Base-by-base conservation (phyloP, 2,329 filamentous ascomycete species). In the Zarea fungicola region DNA sequence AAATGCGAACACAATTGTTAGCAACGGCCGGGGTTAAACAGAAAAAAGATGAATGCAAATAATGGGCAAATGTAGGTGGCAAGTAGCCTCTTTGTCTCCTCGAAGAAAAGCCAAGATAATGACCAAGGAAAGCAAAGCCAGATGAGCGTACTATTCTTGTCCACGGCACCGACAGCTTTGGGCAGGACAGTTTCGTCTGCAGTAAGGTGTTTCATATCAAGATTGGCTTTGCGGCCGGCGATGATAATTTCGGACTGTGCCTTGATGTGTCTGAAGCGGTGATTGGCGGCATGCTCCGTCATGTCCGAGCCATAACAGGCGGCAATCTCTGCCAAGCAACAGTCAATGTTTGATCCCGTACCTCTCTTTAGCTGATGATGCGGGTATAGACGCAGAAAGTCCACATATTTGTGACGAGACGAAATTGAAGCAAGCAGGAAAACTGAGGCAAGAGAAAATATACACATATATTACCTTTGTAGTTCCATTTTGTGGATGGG, bases 381-480 rank as follows among this genome's bases (percentile, higher is more conserved):
- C 19, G n/a, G 18, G 23, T 39, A 41, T 21, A 26, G 13, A 36
- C 14, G 22, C 3, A 13, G 7, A 8, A 9, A 23, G 5, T 26
- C 16, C 11, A 36, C 19, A 32, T 13, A 10, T 11, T 22, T 11
- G 23, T 34, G 6, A 51, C 35, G 32, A 39, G 21, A 19, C 31
- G 31, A 54, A 26, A 42, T 16, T 37, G 50, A 52, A 49, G 25
- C 29, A 36, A 48, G 48, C 23, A 7, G 16, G n/a, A n/a, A n/a
- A n/a, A n/a, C n/a, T n/a, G n/a, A n/a, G n/a, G n/a, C n/a, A n/a
- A n/a, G n/a, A n/a, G n/a, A n/a, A n/a, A n/a, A n/a, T n/a, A n/a
- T n/a, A n/a, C n/a, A n/a, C n/a, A 34, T 19, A 5, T 57, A 77
- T 68, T 73, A 85, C 81, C 79, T 58, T 76, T 78, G 62, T 78